Percentiles rank a stretch among this genome's conserved stretches.
These are phyloP conservation scores for Beauveria pseudobassiana DNA, from an alignment of 2,329 filamentous ascomycete genomes.

Conservation along the genomic window DNA sequence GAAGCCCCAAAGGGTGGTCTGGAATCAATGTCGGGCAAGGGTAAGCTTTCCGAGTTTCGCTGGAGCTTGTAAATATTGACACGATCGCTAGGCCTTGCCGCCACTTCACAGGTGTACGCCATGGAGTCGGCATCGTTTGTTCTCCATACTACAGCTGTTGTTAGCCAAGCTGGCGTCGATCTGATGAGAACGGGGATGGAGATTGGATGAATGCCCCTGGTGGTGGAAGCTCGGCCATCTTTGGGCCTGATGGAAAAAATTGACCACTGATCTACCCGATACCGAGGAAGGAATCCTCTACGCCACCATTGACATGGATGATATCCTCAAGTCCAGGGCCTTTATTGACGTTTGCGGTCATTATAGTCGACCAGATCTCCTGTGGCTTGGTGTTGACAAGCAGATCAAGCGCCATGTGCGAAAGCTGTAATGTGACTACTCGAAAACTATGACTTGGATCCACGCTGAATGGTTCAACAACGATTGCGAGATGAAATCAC, in stretches of 20 bases:
- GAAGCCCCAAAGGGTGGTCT: background rate
- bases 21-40: background rate
- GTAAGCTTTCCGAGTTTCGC: background rate
- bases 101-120: background rate
- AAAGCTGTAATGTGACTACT: background rate
- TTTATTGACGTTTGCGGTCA: slow-evolving; percentile 32
- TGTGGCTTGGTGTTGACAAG: slow-evolving; percentile 23
- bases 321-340: slow-evolving; percentile 30
- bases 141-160: background rate
- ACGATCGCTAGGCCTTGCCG: background rate
- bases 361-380: slow-evolving; percentile 32
- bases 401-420: background rate
- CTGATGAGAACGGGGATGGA: background rate
- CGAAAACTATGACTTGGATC: too few relatives aligned
- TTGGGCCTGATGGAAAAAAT: background rate
- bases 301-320: slow-evolving; percentile 43
- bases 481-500: too few relatives aligned
- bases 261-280: background rate
- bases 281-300: slow-evolving; percentile 39
- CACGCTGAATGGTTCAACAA: too few relatives aligned
- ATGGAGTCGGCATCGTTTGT: background rate
- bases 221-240: background rate
- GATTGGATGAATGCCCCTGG: background rate
- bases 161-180: background rate
- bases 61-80: background rate